Evolutionary conservation across 2,329 filamentous ascomycete species (phyloP).

Genomic region (Colletotrichum lindemuthianum): DNA sequence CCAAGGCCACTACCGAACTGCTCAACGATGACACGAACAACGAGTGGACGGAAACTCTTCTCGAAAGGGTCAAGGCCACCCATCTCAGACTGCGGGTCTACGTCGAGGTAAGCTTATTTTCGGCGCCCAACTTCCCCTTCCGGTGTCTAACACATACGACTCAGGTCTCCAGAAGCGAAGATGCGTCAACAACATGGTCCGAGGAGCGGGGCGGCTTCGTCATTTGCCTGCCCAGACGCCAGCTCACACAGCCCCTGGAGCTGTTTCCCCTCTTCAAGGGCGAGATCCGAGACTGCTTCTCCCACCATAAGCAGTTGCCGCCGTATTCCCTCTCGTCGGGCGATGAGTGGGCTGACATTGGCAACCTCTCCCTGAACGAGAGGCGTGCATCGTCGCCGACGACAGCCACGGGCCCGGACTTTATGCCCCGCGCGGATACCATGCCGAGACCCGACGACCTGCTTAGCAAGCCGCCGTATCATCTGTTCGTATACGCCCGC

Average conservation of each 20-base stretch:
- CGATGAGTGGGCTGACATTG: conserved; percentile 59
- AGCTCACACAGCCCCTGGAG: conserved; percentile 44
- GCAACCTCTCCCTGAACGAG: conserved; percentile 37
- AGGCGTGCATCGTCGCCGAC: conserved; percentile 7
- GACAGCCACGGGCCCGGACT: conserved; percentile 37
- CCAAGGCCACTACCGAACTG: conserved; percentile 50
- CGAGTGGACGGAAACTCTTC: conserved; percentile 53
- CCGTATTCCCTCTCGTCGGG: conserved; percentile 20
- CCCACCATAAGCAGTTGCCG: conserved; percentile 37
- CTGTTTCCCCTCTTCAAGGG: conserved; percentile 49
- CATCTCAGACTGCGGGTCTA: conserved; percentile 45
- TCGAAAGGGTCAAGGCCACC: conserved; percentile 46
- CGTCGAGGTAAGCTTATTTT: conserved; percentile 46
- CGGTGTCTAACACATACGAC: not conserved
- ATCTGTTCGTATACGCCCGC: conserved; percentile 51
- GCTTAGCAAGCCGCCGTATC: conserved; percentile 57
- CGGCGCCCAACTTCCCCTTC: not conserved
- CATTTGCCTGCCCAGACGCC: conserved; percentile 48
- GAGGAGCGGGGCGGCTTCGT: conserved; percentile 49
- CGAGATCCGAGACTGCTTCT: conserved; percentile 49
- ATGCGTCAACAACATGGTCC: conserved; percentile 51
- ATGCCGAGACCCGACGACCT: conserved; percentile 60
- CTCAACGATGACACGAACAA: conserved; percentile 52
- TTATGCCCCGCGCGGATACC: conserved; percentile 52
- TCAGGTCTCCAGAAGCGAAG: conserved; percentile 40